phyloP scores from a whole-genome alignment of 2,329 filamentous ascomycete species.

The Aspergillus ochraceus region DNA sequence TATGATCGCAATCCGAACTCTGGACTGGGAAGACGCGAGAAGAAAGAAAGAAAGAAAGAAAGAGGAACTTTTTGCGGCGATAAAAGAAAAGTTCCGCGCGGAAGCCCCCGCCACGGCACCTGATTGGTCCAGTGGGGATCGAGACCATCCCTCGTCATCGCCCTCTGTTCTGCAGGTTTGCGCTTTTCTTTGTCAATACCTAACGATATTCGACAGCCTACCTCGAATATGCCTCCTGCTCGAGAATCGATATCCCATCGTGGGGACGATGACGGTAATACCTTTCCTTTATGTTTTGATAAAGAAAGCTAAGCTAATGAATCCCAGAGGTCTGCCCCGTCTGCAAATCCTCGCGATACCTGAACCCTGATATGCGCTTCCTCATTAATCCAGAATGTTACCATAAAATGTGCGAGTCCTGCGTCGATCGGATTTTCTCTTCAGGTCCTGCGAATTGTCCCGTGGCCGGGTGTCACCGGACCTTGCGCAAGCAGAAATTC shows the following conservation, averaged over 20 bases:
- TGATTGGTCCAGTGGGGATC: conserved; percentile 20
- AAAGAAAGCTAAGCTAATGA: neutral
- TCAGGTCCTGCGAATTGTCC: conserved; percentile 90
- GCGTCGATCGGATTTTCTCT: conserved; percentile 91
- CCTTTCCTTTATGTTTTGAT: neutral
- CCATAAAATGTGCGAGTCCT: conserved; percentile 97
- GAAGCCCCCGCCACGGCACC: conserved; percentile 6
- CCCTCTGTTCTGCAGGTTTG: neutral
- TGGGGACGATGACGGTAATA: conserved; percentile 45
- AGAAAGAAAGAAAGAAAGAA: conserved; percentile 21
- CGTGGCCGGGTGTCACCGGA: conserved; percentile 83
- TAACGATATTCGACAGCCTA: neutral
- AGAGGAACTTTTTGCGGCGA: conserved; percentile 8
- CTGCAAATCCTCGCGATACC: conserved; percentile 94
- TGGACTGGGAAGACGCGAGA: conserved; percentile 8
- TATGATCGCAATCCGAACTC: neutral
- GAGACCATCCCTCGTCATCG: neutral
- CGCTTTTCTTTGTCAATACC: neutral
- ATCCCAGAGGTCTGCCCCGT: conserved; percentile 81
- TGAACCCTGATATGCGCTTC: conserved; percentile 91
- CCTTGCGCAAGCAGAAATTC: conserved; percentile 81
- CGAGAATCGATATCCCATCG: conserved; percentile 34
- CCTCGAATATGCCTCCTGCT: conserved; percentile 31
- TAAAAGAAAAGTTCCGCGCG: conserved; percentile 14
- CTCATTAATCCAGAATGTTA: conserved; percentile 98